Evolutionary conservation across 2,329 filamentous ascomycete species (phyloP).

Genomic region (Colletotrichum lupini): DNA sequence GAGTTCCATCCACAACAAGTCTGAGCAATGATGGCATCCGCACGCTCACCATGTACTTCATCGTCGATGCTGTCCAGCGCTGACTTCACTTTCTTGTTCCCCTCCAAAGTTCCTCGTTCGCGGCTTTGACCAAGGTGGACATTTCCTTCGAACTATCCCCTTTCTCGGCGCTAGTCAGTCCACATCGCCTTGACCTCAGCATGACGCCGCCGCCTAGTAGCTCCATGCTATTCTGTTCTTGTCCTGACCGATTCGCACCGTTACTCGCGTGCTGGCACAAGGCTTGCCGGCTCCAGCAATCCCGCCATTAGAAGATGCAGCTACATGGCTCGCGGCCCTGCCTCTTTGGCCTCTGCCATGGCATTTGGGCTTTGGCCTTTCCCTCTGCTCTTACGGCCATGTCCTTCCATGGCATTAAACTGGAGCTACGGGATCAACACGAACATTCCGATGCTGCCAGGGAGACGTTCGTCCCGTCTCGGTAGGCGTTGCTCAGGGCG

Average conservation of each 20-base stretch:
- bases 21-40: neutral
- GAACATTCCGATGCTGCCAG: slow-evolving; percentile 18
- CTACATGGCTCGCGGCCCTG: slow-evolving; percentile 9
- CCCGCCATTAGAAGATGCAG: slow-evolving; percentile 17
- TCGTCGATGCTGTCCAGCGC: neutral
- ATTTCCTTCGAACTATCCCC: neutral
- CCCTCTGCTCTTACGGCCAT: neutral
- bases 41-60: neutral
- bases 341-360: slow-evolving; percentile 1
- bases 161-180: neutral
- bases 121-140: neutral
- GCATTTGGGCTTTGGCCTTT: neutral
- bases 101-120: slow-evolving; percentile 1
- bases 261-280: slow-evolving; percentile 4
- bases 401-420: slow-evolving; percentile 2
- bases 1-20: neutral
- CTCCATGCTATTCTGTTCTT: neutral
- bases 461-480: slow-evolving; percentile 35
- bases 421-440: slow-evolving; percentile 24
- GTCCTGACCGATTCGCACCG: slow-evolving; percentile 13
- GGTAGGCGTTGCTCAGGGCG: slow-evolving; percentile 25
- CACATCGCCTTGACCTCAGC: slow-evolving; percentile 10
- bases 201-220: slow-evolving; percentile 21
- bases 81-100: neutral
- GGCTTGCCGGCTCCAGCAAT: slow-evolving; percentile 15